Evolutionary conservation across 192 early-diverging fungal species (phyloP).

Genomic region (Allomyces macrogynus): DNA sequence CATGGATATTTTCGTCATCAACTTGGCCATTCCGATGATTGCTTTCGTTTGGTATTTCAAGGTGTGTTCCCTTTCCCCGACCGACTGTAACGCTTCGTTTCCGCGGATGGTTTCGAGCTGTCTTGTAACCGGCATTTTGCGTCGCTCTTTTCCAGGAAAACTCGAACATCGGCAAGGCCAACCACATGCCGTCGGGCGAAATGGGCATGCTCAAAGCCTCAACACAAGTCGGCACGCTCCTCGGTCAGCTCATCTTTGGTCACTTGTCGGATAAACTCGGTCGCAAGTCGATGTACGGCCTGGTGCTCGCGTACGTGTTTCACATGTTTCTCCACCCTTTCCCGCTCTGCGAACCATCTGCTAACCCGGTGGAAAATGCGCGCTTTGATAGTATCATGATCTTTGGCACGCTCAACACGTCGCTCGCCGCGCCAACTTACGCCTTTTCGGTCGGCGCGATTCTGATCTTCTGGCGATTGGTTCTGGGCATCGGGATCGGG

Average conservation of each 20-base stretch:
- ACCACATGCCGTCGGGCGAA: slow-evolving; percentile 34
- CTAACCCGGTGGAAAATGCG: too few relatives aligned
- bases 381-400: neutral
- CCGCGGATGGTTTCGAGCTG: too few relatives aligned
- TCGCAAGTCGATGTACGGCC: slow-evolving; percentile 71
- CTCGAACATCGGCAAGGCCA: slow-evolving; percentile 20
- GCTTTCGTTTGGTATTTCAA: neutral
- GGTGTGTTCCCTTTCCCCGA: neutral
- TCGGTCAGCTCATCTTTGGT: slow-evolving; percentile 83
- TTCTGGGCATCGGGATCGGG: slow-evolving; percentile 84
- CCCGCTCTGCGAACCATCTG: too few relatives aligned
- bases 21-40: slow-evolving; percentile 74
- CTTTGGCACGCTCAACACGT: slow-evolving; percentile 49
- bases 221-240: slow-evolving; percentile 66
- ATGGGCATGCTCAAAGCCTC: slow-evolving; percentile 69
- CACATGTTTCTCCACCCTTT: slow-evolving; percentile 7
- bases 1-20: slow-evolving; percentile 60
- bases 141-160: slow-evolving; percentile 18
- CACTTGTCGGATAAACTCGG: slow-evolving; percentile 71
- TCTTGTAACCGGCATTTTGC: slow-evolving; percentile 28
- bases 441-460: slow-evolving; percentile 47
- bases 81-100: too few relatives aligned
- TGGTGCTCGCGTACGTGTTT: slow-evolving; percentile 78
- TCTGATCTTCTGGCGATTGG: slow-evolving; percentile 69
- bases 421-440: slow-evolving; percentile 44